Evolutionary conservation across 768 basidiomycete genomes (phyloP), one percentile per base, ranked within the genome.

Genomic region (Thelephora ganbajun): DNA sequence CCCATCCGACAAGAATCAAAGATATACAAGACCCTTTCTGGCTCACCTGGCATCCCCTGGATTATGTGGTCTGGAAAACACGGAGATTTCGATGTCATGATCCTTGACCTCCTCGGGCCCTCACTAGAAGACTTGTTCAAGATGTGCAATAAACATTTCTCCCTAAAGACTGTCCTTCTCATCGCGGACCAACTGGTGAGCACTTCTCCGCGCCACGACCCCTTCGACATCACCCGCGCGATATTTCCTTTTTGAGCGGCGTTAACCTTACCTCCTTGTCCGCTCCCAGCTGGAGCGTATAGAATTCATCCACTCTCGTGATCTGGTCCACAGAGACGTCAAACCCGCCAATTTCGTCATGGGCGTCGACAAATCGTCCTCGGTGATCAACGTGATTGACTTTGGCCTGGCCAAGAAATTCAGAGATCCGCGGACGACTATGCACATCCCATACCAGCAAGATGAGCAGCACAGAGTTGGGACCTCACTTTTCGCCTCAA

Each of bases 271-370:
- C 53, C 51, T 35, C 30, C 48, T 35, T 49, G 56, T 48, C 55
- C 44, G 12, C 48, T 44, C 26, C 26, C 57, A 93, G 91, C 81
- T 96, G 63, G 89, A 90, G 6, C 90, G 94, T 43, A 83, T 97
- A 58, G 89, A 96, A 63, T 98, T 91, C 63, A 91, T 97, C 54
- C 94, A 99, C 66, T 88, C 86, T 1, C 83, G 89, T 59, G 87
- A 89, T 58, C 84, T 94, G 55, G 80, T 96, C 36, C 94, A 98
- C 63, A 86, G 94, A 54, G 94, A 98, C 61, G 85, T 99, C 65
- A 99, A 98, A 63, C 94, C 94, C 34, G 94, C 94, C 57, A 98
- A 99, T 67, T 99, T 99, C 61, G 83, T 99, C 51, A 97, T 98
- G 89, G 88, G 90, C 53, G 75, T 79, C 42, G 79, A 79, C 52